Conservation (phyloP, 768 basidiomycete species). For the Hericium coralloides region DNA sequence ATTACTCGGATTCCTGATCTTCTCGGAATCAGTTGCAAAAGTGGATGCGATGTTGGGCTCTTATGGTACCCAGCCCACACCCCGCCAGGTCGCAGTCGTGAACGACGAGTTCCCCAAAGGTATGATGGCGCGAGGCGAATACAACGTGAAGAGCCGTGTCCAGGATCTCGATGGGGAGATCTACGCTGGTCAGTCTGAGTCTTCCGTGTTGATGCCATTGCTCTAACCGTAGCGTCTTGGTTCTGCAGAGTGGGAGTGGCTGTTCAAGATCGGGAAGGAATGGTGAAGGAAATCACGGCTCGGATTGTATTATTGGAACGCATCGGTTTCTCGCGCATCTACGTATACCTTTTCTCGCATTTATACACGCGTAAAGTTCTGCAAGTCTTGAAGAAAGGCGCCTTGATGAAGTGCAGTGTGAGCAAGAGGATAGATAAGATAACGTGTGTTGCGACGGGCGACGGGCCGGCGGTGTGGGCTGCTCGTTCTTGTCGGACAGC, state of each 20-base stretch:
- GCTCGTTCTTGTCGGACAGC: too few relatives aligned
- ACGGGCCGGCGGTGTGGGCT: too few relatives aligned
- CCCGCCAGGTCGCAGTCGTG: slow-evolving; percentile 73
- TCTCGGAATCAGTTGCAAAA: slow-evolving; percentile 63
- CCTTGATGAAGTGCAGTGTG: too few relatives aligned
- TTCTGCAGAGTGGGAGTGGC: slow-evolving; percentile 77
- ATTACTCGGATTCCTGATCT: slow-evolving; percentile 1
- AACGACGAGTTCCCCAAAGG: slow-evolving; percentile 64
- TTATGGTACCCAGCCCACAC: slow-evolving; percentile 66
- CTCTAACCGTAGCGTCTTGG: neutral
- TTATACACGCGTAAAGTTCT: neutral
- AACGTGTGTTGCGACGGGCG: too few relatives aligned
- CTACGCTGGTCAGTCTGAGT: slow-evolving; percentile 54
- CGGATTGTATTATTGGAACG: slow-evolving; percentile 3
- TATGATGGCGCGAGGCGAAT: slow-evolving; percentile 73
- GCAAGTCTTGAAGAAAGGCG: neutral
- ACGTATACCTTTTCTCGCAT: neutral
- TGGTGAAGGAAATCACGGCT: slow-evolving; percentile 43
- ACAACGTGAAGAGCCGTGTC: slow-evolving; percentile 73
- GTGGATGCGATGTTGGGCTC: slow-evolving; percentile 93
- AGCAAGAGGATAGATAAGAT: too few relatives aligned
- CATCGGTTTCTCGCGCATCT: neutral
- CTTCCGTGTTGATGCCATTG: neutral
- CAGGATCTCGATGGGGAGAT: slow-evolving; percentile 80
- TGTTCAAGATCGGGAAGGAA: slow-evolving; percentile 86